Conservation (phyloP, 2,329 filamentous ascomycete species). For the Stemphylium beticola region DNA sequence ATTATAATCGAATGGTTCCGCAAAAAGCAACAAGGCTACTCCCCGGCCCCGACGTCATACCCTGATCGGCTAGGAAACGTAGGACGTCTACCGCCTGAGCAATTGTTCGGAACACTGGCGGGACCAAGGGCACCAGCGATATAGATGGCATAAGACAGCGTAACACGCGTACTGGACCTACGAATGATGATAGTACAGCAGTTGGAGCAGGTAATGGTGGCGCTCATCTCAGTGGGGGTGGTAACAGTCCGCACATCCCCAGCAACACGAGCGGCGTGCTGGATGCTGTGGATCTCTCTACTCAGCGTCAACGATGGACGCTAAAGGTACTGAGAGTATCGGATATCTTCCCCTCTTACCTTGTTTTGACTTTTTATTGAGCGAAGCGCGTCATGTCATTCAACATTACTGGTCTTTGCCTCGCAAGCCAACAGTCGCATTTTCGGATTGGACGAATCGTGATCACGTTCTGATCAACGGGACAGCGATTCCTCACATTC, state of each 20-base stretch:
- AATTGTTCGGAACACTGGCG: constrained; percentile 46
- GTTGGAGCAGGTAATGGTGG: neutral
- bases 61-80: constrained; percentile 56
- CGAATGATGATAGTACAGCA: neutral
- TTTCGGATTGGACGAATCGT: neutral
- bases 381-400: neutral
- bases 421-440: neutral
- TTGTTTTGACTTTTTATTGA: neutral
- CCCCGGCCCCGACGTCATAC: constrained; percentile 71
- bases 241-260: neutral
- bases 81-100: constrained; percentile 58
- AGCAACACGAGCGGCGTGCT: neutral
- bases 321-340: neutral
- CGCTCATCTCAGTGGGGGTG: neutral
- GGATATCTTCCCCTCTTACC: neutral
- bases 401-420: too few species aligned
- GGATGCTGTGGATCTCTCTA: neutral
- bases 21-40: constrained; percentile 79
- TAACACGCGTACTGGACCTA: neutral
- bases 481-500: neutral
- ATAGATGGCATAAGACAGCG: constrained; percentile 11
- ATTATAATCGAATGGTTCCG: constrained; percentile 77
- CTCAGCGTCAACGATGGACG: neutral
- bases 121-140: constrained; percentile 44
- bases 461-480: neutral